phyloP scores from a whole-genome alignment of 2,329 filamentous ascomycete species.

The Pseudogymnoascus pannorum region DNA sequence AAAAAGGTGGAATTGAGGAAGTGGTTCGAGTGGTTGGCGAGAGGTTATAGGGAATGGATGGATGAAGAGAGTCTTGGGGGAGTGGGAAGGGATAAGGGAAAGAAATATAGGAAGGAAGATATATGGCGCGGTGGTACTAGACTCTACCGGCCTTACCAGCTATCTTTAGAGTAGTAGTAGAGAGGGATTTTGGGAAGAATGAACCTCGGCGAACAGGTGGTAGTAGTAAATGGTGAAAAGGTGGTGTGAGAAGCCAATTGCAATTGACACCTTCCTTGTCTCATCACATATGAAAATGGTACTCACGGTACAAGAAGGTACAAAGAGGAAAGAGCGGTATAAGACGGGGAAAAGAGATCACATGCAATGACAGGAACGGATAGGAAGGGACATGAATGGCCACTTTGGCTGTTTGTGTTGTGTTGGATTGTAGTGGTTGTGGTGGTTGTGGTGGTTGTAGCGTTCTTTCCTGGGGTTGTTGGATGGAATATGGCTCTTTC shows the following conservation, averaged over 20 bases:
- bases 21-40: neutral
- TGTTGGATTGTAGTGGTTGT: too few relatives aligned
- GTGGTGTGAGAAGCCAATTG: too few relatives aligned
- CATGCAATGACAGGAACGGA: too few relatives aligned
- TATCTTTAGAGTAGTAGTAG: neutral
- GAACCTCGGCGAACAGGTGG: neutral
- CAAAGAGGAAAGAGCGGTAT: neutral
- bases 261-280: neutral
- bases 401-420: too few relatives aligned
- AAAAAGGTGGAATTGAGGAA: neutral
- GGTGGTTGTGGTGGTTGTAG: too few relatives aligned
- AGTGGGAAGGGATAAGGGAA: neutral
- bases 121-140: neutral
- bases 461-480: neutral
- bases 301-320: neutral
- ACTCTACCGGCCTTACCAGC: too few relatives aligned
- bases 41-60: neutral
- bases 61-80: neutral
- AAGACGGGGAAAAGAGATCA: neutral
- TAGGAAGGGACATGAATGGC: too few relatives aligned
- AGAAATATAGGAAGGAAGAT: neutral
- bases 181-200: neutral
- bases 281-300: neutral
- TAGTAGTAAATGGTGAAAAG: too few relatives aligned
- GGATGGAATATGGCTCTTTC: neutral